A percentile compares a stretch with the other conserved stretches of the same genome.
phyloP scores from a whole-genome alignment of 179 eudicot species.

The Beta macrorhiza region DNA sequence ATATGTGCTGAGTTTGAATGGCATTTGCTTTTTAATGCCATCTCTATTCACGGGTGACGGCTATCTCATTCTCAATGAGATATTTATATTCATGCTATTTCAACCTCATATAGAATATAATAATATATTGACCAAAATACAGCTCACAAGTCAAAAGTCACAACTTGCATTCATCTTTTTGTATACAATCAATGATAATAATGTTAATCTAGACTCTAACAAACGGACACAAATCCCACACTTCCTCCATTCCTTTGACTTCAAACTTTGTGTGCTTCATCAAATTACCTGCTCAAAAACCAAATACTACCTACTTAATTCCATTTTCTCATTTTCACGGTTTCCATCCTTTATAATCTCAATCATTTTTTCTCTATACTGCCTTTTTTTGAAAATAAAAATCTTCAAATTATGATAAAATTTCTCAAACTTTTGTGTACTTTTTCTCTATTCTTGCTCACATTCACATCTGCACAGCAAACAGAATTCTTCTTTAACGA shows the following conservation, averaged over 20 bases:
- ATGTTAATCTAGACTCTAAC: not conserved
- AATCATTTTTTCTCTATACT: not conserved
- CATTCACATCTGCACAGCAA: conserved; percentile 23
- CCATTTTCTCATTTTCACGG: too few relatives aligned
- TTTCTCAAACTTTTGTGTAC: conserved; percentile 9
- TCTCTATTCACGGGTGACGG: not conserved
- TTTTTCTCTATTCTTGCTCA: conserved; percentile 15
- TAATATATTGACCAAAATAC: not conserved
- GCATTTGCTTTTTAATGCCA: not conserved
- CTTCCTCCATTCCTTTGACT: not conserved
- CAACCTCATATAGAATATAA: not conserved
- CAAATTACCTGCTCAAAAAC: too few relatives aligned
- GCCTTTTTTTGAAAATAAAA: not conserved
- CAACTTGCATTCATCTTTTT: not conserved
- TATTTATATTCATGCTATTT: not conserved
- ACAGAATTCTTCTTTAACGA: conserved; percentile 39
- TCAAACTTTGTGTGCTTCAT: conserved; percentile 20
- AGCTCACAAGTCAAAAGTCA: not conserved
- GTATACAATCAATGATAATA: not conserved
- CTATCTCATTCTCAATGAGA: not conserved
- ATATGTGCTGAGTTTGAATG: not conserved
- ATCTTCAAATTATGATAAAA: conserved; percentile 17
- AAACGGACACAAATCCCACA: not conserved
- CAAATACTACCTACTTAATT: too few relatives aligned
- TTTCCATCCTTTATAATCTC: not conserved